phyloP scores from a whole-genome alignment of 2,329 filamentous ascomycete species.

The Trichophyton equinum region DNA sequence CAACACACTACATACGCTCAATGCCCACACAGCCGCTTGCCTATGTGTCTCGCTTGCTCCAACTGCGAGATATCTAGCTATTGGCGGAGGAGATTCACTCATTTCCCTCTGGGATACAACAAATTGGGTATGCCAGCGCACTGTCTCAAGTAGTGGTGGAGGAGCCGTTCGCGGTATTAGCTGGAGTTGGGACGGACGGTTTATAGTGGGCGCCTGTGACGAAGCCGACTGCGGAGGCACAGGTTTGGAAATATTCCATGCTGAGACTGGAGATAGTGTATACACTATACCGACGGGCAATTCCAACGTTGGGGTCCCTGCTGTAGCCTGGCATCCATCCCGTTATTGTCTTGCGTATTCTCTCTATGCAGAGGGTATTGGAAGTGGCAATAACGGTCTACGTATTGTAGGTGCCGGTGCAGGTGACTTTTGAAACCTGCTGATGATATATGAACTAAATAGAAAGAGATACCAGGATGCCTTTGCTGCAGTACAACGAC shows the following conservation, averaged over 20 bases:
- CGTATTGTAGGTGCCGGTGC: conserved; percentile 38
- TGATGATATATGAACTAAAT: background rate
- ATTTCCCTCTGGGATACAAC: conserved; percentile 41
- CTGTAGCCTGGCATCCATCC: conserved; percentile 39
- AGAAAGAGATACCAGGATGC: too few relatives aligned
- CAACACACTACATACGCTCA: conserved; percentile 32
- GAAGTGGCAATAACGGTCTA: conserved; percentile 30
- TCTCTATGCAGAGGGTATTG: conserved; percentile 30
- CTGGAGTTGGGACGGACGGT: conserved; percentile 40
- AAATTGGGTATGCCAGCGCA: conserved; percentile 39
- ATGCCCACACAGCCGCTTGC: conserved; percentile 39
- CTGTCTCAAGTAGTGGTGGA: conserved; percentile 33
- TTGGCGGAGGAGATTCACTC: conserved; percentile 38
- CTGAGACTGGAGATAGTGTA: conserved; percentile 38
- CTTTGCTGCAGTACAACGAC: too few relatives aligned
- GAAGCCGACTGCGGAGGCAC: conserved; percentile 32
- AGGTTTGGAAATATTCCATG: conserved; percentile 39
- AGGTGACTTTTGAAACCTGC: conserved; percentile 15
- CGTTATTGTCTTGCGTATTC: conserved; percentile 40
- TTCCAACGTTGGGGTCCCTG: conserved; percentile 30
- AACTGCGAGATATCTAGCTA: conserved; percentile 37
- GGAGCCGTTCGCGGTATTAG: conserved; percentile 37
- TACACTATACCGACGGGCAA: conserved; percentile 33
- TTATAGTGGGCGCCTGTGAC: conserved; percentile 37
- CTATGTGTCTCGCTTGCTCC: conserved; percentile 35